These are phyloP conservation scores for Phytophthora hybrid DNA, from an alignment of 352 stramenopile species.

Conservation along the genomic window DNA sequence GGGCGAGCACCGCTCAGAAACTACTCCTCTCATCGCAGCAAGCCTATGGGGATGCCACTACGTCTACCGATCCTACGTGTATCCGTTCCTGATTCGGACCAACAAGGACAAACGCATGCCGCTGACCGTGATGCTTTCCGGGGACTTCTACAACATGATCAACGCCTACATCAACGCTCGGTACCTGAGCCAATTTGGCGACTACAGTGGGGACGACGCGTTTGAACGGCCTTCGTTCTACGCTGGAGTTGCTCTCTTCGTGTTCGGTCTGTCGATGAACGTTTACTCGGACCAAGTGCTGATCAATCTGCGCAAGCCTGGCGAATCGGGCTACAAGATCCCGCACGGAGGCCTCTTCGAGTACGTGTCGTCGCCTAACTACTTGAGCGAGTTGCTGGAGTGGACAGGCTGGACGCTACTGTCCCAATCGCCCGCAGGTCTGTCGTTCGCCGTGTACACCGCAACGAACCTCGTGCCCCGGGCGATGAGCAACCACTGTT, in stretches of 20 bases:
- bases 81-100: conserved; percentile 73
- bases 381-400: conserved; percentile 80
- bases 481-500: conserved; percentile 60
- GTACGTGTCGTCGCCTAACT: conserved; percentile 81
- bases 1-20: conserved; percentile 45
- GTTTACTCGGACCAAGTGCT: conserved; percentile 75
- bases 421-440: conserved; percentile 59
- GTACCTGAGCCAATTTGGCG: conserved; percentile 67
- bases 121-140: conserved; percentile 58
- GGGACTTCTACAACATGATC: conserved; percentile 73
- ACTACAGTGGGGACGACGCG: conserved; percentile 52
- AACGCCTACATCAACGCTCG: conserved; percentile 80
- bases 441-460: conserved; percentile 61
- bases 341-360: conserved; percentile 69
- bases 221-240: conserved; percentile 62
- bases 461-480: conserved; percentile 59
- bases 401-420: conserved; percentile 75
- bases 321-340: conserved; percentile 68
- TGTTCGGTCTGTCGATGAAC: conserved; percentile 65
- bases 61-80: conserved; percentile 73
- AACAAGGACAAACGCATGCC: conserved; percentile 69
- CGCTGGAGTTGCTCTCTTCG: conserved; percentile 56
- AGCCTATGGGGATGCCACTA: conserved; percentile 74
- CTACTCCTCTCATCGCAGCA: conserved; percentile 58
- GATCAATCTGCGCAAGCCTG: conserved; percentile 67